phyloP scores from a whole-genome alignment of 257 asterid species.

The Penstemon davidsonii region DNA sequence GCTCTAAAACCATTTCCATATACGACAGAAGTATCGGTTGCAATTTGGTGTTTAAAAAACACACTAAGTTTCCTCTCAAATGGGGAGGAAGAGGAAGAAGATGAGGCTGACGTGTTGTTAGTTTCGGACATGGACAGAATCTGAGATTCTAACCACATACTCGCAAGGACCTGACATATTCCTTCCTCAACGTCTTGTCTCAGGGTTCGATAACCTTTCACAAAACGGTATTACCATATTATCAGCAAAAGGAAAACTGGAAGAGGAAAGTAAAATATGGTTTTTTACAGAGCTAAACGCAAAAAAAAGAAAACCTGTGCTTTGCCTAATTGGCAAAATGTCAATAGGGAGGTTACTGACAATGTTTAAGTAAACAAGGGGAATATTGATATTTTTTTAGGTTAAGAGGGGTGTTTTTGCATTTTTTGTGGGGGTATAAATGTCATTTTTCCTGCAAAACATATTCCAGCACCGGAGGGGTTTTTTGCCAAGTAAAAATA shows the following conservation, averaged over 20 bases:
- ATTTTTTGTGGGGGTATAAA: no score
- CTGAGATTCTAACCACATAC: constrained; percentile 90
- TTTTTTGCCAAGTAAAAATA: no score
- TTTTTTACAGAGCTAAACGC: no score
- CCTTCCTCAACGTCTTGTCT: constrained; percentile 97
- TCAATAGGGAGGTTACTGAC: no score
- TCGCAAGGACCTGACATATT: constrained; percentile 89
- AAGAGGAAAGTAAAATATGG: neutral
- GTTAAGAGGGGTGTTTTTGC: no score
- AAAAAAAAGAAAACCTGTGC: neutral
- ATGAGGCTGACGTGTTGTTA: constrained; percentile 44
- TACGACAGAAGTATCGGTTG: constrained; percentile 74
- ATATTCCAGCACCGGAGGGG: no score
- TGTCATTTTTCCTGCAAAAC: no score
- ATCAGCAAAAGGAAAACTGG: constrained; percentile 1
- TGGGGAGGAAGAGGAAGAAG: constrained; percentile 41
- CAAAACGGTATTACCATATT: neutral
- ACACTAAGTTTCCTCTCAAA: constrained; percentile 72
- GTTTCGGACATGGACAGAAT: constrained; percentile 42
- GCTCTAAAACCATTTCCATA: constrained; percentile 89
- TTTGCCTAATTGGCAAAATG: no score
- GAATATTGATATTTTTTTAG: no score
- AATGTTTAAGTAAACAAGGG: no score
- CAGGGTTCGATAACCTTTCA: constrained; percentile 66
- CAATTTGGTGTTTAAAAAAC: constrained; percentile 88